Conservation (phyloP, 2,329 filamentous ascomycete species). For the Dryadomyces quercus-mongolicae region DNA sequence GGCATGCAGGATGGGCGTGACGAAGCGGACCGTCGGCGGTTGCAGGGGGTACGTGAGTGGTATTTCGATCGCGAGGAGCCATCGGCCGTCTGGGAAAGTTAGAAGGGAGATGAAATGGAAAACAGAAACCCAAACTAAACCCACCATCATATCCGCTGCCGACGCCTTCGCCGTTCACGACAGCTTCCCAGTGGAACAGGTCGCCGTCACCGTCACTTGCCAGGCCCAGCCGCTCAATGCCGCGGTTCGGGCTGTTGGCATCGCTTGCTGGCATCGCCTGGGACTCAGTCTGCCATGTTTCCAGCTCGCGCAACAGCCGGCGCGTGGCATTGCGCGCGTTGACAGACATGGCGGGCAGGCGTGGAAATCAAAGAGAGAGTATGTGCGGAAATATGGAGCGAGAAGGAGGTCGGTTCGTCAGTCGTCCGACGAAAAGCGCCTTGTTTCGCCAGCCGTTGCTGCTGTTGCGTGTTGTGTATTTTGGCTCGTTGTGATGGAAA, state of each 20-base stretch:
- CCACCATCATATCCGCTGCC: constrained; percentile 45
- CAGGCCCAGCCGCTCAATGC: constrained; percentile 48
- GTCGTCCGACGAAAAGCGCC: not conserved
- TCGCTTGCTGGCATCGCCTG: constrained; percentile 23
- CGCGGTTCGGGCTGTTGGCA: constrained; percentile 16
- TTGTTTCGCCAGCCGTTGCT: not conserved
- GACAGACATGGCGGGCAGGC: constrained; percentile 10
- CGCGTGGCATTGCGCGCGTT: constrained; percentile 37
- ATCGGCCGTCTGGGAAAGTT: constrained; percentile 50
- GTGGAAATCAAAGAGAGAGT: not conserved
- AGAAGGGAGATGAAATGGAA: not conserved
- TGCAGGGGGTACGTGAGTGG: constrained; percentile 67
- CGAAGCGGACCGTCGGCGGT: constrained; percentile 68
- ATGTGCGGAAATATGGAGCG: not conserved
- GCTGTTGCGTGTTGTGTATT: not conserved
- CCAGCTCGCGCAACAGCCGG: constrained; percentile 47
- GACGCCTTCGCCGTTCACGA: constrained; percentile 45
- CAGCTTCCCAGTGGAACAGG: constrained; percentile 45
- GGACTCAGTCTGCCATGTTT: constrained; percentile 36
- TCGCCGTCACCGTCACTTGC: constrained; percentile 30
- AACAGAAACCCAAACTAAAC: constrained; percentile 7
- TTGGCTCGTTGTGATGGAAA: not conserved
- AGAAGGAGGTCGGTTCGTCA: no score
- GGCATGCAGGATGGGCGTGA: constrained; percentile 75
- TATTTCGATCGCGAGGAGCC: constrained; percentile 68